A percentile compares a stretch with the other conserved stretches of the same genome.
phyloP scores from a whole-genome alignment of 164 flowering plant genomes.

The Amborella trichopoda region DNA sequence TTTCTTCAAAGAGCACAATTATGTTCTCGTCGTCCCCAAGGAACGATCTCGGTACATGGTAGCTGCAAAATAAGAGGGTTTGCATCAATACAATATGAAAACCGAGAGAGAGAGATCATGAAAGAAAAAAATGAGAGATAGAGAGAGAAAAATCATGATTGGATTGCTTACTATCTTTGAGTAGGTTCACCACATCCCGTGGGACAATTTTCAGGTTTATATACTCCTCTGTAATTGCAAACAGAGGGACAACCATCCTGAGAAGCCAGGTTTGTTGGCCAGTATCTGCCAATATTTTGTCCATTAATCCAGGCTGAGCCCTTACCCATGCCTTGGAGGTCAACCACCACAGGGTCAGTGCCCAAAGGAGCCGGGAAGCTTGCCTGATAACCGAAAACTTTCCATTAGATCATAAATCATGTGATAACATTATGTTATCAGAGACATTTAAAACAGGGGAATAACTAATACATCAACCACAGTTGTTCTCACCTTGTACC shows the following conservation, averaged over 20 bases:
- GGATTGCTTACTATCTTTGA: conserved; percentile 61
- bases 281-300: conserved; percentile 44
- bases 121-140: too few relatives aligned
- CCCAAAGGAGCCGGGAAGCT: conserved; percentile 58
- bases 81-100: too few relatives aligned
- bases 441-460: too few relatives aligned
- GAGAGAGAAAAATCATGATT: too few relatives aligned
- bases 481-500: too few relatives aligned
- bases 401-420: conserved; percentile 49
- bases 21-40: background rate
- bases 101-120: too few relatives aligned
- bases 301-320: conserved; percentile 80
- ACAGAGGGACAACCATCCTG: conserved; percentile 25
- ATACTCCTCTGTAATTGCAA: conserved; percentile 65
- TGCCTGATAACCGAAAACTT: conserved; percentile 35
- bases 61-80: background rate
- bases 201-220: conserved; percentile 25
- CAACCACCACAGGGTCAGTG: conserved; percentile 48
- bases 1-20: background rate
- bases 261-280: conserved; percentile 24
- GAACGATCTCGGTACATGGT: background rate
- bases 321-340: conserved; percentile 57
- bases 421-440: conserved; percentile 16
- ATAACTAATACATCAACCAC: too few relatives aligned
- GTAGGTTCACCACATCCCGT: conserved; percentile 47